These are phyloP conservation scores for Coemansia sp. DNA, from an alignment of 192 early-diverging fungal species.

Conservation along the genomic window DNA sequence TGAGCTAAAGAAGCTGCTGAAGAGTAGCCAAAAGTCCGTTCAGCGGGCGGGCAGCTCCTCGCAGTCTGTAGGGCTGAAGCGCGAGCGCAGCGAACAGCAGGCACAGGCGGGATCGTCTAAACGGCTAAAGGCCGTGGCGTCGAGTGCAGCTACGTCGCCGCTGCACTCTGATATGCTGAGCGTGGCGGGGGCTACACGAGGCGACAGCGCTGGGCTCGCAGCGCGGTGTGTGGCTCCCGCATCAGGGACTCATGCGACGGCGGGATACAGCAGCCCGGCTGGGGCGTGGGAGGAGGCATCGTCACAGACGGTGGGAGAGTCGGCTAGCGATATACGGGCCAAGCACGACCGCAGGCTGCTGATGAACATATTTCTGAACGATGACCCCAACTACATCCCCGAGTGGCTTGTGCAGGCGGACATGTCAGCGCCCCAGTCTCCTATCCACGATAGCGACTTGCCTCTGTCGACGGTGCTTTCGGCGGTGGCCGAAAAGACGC, in stretches of 20 bases:
- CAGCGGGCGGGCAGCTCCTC: background rate
- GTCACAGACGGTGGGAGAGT: conserved; percentile 26
- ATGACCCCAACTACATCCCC: conserved; percentile 72
- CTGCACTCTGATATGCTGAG: conserved; percentile 38
- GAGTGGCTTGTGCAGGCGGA: conserved; percentile 33
- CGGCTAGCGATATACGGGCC: conserved; percentile 10
- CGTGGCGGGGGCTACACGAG: conserved; percentile 21
- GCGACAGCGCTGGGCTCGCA: conserved; percentile 3
- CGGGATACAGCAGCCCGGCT: background rate
- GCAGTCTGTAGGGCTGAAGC: conserved; percentile 7
- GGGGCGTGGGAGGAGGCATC: conserved; percentile 29
- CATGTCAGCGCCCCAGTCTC: background rate
- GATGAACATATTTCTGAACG: conserved; percentile 84
- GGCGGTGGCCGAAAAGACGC: background rate
- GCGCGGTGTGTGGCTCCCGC: background rate
- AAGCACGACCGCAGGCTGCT: conserved; percentile 76
- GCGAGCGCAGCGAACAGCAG: conserved; percentile 12
- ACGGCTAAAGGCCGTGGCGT: background rate
- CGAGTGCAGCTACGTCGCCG: conserved; percentile 47
- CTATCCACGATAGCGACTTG: background rate
- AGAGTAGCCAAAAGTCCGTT: conserved; percentile 27
- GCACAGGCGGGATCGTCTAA: background rate
- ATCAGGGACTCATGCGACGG: background rate
- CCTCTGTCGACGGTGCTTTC: conserved; percentile 1
- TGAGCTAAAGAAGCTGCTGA: conserved; percentile 36